Evolutionary conservation across 1,284 basidiomycete genomes (phyloP), one percentile per base, ranked within the genome.

Genomic region (Xerocomus cyaneibrunnescens): DNA sequence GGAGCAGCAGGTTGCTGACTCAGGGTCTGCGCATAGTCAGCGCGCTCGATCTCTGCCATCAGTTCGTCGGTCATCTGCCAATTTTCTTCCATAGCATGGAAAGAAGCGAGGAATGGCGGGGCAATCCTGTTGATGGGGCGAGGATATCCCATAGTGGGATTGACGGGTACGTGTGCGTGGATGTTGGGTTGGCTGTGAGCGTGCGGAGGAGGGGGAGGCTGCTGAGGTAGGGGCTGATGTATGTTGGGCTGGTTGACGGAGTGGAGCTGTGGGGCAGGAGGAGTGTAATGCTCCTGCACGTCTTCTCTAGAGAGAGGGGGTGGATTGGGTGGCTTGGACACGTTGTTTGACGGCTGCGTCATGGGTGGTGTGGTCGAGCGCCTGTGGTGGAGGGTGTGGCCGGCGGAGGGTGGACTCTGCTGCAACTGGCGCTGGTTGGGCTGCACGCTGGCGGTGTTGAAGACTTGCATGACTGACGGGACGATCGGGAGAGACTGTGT

Each of bases 21-120:
- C 66, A 62, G 52, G 52, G 66, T 69, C 58, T 64, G 71, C 57
- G 64, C 78, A 72, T 55, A 74, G 54, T 76, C 73, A 12, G 81
- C 81, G 31, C 79, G 76, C 62, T 87, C 85, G 57, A 87, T 84
- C 56, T 87, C 83, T 23, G 81, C 83, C 66, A 86, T 73, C 25
- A 87, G 73, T 57, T 87, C 82, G 32, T 81, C 79, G 0, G 85
- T 85, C 75, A 87, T 78, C 50, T 84, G 76, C 76, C 80, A 86
- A 40, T 75, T 75, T 45, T 84, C 81, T 21, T 80, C 80, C 57
- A 77, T 61, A 21, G 73, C 69, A 48, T 79, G 73, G 73, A 63
- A 76, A 75, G 60, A 79, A 71, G 35, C 72, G 67, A 85, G 74
- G 64, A 84, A 84, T 32, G 76, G 76, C 3, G 80, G 76, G 0